Evolutionary conservation across 257 asterid species (phyloP).

Genomic region (Ophiorrhiza pumila): DNA sequence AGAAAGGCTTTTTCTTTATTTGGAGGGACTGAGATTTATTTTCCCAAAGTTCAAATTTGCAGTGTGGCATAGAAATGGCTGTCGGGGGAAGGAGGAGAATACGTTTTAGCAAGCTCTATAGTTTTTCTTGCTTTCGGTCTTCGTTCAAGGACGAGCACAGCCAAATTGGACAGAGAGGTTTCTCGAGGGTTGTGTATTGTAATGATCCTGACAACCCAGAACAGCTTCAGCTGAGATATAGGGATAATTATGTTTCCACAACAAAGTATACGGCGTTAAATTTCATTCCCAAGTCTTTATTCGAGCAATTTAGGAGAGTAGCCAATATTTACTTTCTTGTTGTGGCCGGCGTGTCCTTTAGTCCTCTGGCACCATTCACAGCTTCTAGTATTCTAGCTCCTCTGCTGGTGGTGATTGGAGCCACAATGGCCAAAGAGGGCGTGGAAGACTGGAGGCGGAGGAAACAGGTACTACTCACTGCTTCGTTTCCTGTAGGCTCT

Average conservation of each 20-base stretch:
- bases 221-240: slow-evolving; percentile 51
- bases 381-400: slow-evolving; percentile 81
- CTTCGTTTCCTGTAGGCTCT: not conserved
- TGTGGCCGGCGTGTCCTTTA: slow-evolving; percentile 87
- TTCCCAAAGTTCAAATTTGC: not conserved
- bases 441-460: slow-evolving; percentile 93
- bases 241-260: slow-evolving; percentile 79
- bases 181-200: slow-evolving; percentile 72
- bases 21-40: not conserved
- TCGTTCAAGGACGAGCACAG: slow-evolving; percentile 53
- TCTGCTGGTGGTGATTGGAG: slow-evolving; percentile 79
- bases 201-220: slow-evolving; percentile 76
- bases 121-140: slow-evolving; percentile 61
- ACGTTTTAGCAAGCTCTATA: slow-evolving; percentile 60
- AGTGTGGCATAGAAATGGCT: slow-evolving; percentile 37
- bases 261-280: slow-evolving; percentile 74
- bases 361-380: slow-evolving; percentile 72
- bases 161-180: slow-evolving; percentile 84
- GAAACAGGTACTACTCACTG: slow-evolving; percentile 86
- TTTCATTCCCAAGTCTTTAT: slow-evolving; percentile 85
- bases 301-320: slow-evolving; percentile 99
- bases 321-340: slow-evolving; percentile 84
- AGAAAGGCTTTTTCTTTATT: not conserved
- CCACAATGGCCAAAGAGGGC: slow-evolving; percentile 89
- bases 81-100: slow-evolving; percentile 32